Conservation (phyloP, 2,329 filamentous ascomycete genomes). For the Fusarium sp. region DNA sequence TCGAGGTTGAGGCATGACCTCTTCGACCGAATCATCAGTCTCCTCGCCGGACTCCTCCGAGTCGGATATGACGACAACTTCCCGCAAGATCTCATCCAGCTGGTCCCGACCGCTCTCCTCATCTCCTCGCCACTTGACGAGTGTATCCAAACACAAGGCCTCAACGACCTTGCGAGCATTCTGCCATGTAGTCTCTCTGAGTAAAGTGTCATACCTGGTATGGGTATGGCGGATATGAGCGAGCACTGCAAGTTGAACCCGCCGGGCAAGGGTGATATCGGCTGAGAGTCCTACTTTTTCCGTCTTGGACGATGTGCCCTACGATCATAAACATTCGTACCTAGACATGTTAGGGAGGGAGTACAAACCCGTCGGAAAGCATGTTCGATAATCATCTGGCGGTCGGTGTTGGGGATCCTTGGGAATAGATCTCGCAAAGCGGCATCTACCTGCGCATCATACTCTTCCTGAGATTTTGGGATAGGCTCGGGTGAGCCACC, state of each 20-base stretch:
- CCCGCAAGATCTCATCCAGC: conserved; percentile 74
- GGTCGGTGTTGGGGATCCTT: conserved; percentile 73
- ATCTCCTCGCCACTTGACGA: conserved; percentile 79
- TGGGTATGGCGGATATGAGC: conserved; percentile 76
- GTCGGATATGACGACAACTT: conserved; percentile 76
- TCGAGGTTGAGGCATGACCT: conserved; percentile 25
- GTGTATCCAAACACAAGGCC: conserved; percentile 70
- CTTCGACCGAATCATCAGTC: conserved; percentile 49
- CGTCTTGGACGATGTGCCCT: conserved; percentile 65
- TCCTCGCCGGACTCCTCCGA: conserved; percentile 60
- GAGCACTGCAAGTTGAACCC: conserved; percentile 74
- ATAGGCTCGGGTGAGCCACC: conserved; percentile 66
- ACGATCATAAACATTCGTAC: conserved; percentile 31
- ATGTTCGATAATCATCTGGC: conserved; percentile 71
- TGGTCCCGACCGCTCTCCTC: conserved; percentile 77
- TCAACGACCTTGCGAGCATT: conserved; percentile 73
- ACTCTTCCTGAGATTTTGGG: conserved; percentile 68
- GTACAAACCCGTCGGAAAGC: conserved; percentile 70
- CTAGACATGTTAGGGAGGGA: conserved; percentile 12
- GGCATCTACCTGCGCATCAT: conserved; percentile 71
- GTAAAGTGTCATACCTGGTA: conserved; percentile 72
- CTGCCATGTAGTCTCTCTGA: conserved; percentile 68
- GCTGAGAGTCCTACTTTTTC: conserved; percentile 69
- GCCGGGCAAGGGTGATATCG: conserved; percentile 68
- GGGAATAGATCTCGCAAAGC: conserved; percentile 74